Evolutionary conservation across 169 alveolate species (phyloP).

Genomic region (Plasmodium ovale): DNA sequence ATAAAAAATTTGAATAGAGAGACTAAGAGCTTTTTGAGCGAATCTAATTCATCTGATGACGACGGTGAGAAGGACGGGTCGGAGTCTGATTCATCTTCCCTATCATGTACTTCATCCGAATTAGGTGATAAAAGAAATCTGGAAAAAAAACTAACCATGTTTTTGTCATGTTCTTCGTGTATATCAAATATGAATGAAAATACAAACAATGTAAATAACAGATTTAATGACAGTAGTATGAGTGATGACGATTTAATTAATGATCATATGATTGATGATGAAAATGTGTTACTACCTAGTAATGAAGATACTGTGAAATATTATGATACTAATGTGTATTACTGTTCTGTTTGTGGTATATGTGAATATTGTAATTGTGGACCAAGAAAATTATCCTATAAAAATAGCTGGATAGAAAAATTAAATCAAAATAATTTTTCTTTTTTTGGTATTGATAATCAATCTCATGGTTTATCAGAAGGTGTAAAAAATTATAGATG

Average conservation of each 20-base stretch:
- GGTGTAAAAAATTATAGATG: constrained; percentile 76
- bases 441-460: constrained; percentile 81
- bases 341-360: constrained; percentile 67
- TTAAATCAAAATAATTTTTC: constrained; percentile 78
- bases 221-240: neutral
- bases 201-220: neutral
- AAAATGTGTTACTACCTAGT: constrained; percentile 23
- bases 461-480: constrained; percentile 84
- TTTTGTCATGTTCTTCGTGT: constrained; percentile 61
- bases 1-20: neutral
- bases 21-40: neutral
- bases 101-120: constrained; percentile 32
- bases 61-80: neutral
- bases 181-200: constrained; percentile 24
- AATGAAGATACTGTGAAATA: neutral
- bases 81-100: neutral
- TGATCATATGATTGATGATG: constrained; percentile 17
- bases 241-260: neutral
- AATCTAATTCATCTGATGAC: neutral
- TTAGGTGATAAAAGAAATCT: constrained; percentile 13
- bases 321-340: constrained; percentile 28
- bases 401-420: constrained; percentile 81
- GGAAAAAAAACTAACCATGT: constrained; percentile 29
- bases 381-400: constrained; percentile 73
- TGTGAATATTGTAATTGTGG: constrained; percentile 66